Conservation (phyloP, 2,329 filamentous ascomycete species). For the Xylariaceae sp. region DNA sequence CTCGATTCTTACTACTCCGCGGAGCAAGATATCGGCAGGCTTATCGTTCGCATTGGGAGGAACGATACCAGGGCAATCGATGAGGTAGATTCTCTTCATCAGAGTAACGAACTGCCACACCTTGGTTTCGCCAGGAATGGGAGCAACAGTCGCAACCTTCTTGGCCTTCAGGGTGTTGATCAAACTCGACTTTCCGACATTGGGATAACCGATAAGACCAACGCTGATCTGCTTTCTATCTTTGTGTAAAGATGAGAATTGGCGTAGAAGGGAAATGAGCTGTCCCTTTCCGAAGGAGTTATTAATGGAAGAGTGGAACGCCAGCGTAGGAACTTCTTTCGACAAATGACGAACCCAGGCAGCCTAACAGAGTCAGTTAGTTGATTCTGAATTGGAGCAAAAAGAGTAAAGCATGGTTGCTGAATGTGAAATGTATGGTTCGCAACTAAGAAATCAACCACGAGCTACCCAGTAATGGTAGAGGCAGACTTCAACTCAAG, state of each 20-base stretch:
- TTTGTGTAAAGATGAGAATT: slow-evolving; percentile 85
- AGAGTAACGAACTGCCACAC: slow-evolving; percentile 97
- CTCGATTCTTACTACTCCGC: slow-evolving; percentile 89
- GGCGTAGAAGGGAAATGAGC: slow-evolving; percentile 81
- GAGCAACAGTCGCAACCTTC: slow-evolving; percentile 87
- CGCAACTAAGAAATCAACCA: slow-evolving; percentile 98
- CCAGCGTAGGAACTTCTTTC: slow-evolving; percentile 87
- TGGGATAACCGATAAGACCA: slow-evolving; percentile 80
- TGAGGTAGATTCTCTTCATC: slow-evolving; percentile 88
- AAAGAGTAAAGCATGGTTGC: slow-evolving; percentile 2
- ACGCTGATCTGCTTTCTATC: slow-evolving; percentile 93
- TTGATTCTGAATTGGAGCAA: background rate
- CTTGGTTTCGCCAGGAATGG: slow-evolving; percentile 93
- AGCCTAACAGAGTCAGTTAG: slow-evolving; percentile 46
- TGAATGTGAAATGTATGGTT: slow-evolving; percentile 70
- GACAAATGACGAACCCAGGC: slow-evolving; percentile 86
- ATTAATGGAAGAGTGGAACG: slow-evolving; percentile 90
- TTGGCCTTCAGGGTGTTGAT: slow-evolving; percentile 96
- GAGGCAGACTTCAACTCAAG: slow-evolving; percentile 92
- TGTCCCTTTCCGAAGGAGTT: slow-evolving; percentile 97
- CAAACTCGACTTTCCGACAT: slow-evolving; percentile 84
- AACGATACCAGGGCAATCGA: slow-evolving; percentile 95
- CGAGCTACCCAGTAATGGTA: slow-evolving; percentile 51
- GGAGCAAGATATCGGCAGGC: slow-evolving; percentile 79
- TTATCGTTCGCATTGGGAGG: slow-evolving; percentile 81